Percentiles rank a stretch among this genome's conserved stretches.
These are phyloP conservation scores for Cercospora sp. DNA, from an alignment of 2,329 filamentous ascomycete genomes.

Conservation along the genomic window DNA sequence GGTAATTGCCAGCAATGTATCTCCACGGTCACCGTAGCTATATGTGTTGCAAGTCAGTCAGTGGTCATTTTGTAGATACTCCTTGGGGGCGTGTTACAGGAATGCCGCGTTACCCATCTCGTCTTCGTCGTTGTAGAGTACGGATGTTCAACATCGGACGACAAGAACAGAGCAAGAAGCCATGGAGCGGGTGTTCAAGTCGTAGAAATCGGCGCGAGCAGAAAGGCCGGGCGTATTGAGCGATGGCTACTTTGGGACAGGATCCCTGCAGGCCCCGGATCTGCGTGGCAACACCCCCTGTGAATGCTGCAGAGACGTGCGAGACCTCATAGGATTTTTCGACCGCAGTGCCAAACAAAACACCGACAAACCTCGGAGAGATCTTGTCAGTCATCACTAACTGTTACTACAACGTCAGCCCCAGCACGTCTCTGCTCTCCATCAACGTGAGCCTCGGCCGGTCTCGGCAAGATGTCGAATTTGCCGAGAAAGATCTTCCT, in stretches of 20 bases:
- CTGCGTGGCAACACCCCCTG: not conserved
- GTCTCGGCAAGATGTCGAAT: not conserved
- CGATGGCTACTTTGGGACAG: not conserved
- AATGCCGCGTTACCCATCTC: slow-evolving; percentile 2
- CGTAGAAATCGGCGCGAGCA: not conserved
- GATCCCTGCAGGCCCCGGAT: not conserved
- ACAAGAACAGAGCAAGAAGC: not conserved
- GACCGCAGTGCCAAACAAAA: not conserved
- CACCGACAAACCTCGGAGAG: not conserved
- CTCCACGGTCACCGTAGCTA: slow-evolving; percentile 15
- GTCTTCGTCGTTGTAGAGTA: not conserved
- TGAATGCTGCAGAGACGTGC: not conserved
- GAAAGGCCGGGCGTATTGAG: not conserved
- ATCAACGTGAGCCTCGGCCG: not conserved
- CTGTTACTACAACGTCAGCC: not conserved
- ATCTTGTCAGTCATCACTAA: not conserved
- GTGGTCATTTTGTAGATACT: not conserved
- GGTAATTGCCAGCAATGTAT: slow-evolving; percentile 17
- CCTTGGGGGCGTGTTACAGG: not conserved
- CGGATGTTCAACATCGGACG: not conserved
- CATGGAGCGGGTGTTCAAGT: not conserved
- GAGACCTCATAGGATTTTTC: not conserved
- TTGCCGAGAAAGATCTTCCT: not conserved
- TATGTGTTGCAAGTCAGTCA: not conserved
- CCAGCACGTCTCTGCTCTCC: not conserved